Evolutionary conservation across 2,329 filamentous ascomycete species (phyloP).

Genomic region (Allantophomopsis cytisporea): DNA sequence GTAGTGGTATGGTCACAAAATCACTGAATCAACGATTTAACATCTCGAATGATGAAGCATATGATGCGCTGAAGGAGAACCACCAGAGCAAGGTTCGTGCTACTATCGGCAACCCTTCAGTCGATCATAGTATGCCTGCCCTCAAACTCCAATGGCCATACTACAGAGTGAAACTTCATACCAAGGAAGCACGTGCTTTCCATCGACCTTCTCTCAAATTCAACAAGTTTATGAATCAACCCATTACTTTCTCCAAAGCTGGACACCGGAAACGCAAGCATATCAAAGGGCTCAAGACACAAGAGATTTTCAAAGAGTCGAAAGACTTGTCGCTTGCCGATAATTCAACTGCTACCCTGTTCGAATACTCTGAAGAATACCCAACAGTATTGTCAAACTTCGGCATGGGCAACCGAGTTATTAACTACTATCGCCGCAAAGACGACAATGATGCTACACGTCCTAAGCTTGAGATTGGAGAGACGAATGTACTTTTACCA

Average conservation of each 20-base stretch:
- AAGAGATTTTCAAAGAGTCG: constrained; percentile 66
- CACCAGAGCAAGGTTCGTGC: constrained; percentile 92
- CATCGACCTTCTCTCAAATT: constrained; percentile 72
- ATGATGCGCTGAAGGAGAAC: constrained; percentile 91
- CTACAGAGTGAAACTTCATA: constrained; percentile 74
- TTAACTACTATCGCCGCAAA: constrained; percentile 92
- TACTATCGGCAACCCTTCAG: constrained; percentile 78
- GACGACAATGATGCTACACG: constrained; percentile 41
- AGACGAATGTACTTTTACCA: constrained; percentile 74
- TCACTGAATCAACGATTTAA: constrained; percentile 79
- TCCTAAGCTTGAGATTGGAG: constrained; percentile 56
- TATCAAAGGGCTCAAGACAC: constrained; percentile 64
- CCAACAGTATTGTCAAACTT: constrained; percentile 90
- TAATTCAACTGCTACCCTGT: constrained; percentile 74
- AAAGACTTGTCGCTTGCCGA: constrained; percentile 79
- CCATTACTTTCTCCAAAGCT: constrained; percentile 62
- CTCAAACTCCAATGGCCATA: constrained; percentile 89
- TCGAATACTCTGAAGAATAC: constrained; percentile 93
- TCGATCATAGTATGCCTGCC: constrained; percentile 90
- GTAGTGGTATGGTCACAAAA: constrained; percentile 55
- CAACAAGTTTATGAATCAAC: constrained; percentile 49
- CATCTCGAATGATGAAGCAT: constrained; percentile 90
- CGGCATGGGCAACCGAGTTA: constrained; percentile 89
- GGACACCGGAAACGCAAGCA: constrained; percentile 67
- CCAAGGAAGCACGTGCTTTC: constrained; percentile 64